These are phyloP conservation scores for Chytriomyces sp. DNA, from an alignment of 192 early-diverging fungal genomes.

Conservation along the genomic window DNA sequence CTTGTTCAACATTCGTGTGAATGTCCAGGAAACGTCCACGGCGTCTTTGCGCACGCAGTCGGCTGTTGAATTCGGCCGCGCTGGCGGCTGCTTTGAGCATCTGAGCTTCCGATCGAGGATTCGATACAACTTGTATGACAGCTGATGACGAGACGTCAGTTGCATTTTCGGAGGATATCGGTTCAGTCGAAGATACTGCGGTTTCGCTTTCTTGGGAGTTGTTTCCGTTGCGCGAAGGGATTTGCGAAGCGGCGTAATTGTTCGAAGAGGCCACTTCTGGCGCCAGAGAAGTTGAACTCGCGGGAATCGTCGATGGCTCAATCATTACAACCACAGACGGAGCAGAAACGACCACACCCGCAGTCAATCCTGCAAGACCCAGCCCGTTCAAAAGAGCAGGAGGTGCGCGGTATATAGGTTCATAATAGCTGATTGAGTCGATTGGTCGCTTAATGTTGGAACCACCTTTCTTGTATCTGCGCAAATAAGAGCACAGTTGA, in stretches of 20 bases:
- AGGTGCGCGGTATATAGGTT: slow-evolving; percentile 29
- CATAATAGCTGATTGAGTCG: slow-evolving; percentile 33
- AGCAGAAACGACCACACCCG: background rate
- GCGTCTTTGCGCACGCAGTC: slow-evolving; percentile 38
- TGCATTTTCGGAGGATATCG: background rate
- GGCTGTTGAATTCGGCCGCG: slow-evolving; percentile 58
- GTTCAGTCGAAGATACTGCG: background rate
- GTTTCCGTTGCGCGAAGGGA: background rate
- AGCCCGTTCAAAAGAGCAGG: slow-evolving; percentile 13
- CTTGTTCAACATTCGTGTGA: slow-evolving; percentile 59
- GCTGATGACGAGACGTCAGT: background rate
- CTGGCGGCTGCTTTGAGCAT: slow-evolving; percentile 46
- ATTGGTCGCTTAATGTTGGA: slow-evolving; percentile 16
- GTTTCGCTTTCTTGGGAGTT: background rate
- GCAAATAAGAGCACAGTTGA: background rate
- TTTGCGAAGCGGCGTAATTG: background rate
- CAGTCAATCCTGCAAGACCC: background rate
- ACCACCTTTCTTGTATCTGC: slow-evolving; percentile 17
- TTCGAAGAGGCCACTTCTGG: background rate
- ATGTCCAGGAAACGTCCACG: slow-evolving; percentile 46
- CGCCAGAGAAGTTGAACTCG: background rate
- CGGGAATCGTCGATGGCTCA: background rate
- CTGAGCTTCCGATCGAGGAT: slow-evolving; percentile 17
- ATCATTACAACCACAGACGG: background rate
- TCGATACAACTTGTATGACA: background rate